Percentiles rank a stretch among this genome's conserved stretches.
These are phyloP conservation scores for Obelidium mucronatum DNA, from an alignment of 192 early-diverging fungal genomes.

Conservation along the genomic window DNA sequence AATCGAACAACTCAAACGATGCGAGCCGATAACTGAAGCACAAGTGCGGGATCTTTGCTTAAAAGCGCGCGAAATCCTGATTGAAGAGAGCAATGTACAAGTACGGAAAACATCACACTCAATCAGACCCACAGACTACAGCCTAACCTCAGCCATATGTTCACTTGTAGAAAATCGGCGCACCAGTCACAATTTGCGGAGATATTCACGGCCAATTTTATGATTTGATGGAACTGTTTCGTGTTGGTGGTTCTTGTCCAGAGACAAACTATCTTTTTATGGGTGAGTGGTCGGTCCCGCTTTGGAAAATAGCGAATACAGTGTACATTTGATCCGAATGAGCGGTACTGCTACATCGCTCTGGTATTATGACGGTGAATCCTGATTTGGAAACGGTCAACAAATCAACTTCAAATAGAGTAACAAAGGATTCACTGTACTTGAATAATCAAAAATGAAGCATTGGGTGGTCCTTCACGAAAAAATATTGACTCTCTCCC, in stretches of 20 bases:
- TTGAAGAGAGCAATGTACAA: conserved; percentile 97
- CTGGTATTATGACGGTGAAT: too few relatives aligned
- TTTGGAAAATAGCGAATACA: too few relatives aligned
- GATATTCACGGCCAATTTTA: conserved; percentile 99
- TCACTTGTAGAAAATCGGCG: conserved; percentile 90
- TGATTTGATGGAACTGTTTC: conserved; percentile 95
- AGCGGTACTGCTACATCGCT: too few relatives aligned
- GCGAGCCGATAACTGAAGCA: conserved; percentile 90
- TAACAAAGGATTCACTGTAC: too few relatives aligned
- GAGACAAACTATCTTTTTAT: conserved; percentile 99
- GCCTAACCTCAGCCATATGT: too few relatives aligned
- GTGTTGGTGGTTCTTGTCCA: conserved; percentile 95
- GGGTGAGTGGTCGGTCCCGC: conserved; percentile 68
- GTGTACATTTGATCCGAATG: too few relatives aligned
- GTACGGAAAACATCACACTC: too few relatives aligned
- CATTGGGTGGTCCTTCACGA: too few relatives aligned
- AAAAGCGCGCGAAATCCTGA: conserved; percentile 93
- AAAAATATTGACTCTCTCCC: background rate
- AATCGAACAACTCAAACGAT: conserved; percentile 87
- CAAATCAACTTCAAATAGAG: too few relatives aligned
- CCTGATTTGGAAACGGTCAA: too few relatives aligned
- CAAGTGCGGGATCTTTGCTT: conserved; percentile 94
- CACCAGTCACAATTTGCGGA: conserved; percentile 98
- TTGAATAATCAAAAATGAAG: too few relatives aligned
- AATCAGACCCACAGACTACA: too few relatives aligned